Conservation (phyloP, 441 rosid genomes). For the Gossypium gossypioides region DNA sequence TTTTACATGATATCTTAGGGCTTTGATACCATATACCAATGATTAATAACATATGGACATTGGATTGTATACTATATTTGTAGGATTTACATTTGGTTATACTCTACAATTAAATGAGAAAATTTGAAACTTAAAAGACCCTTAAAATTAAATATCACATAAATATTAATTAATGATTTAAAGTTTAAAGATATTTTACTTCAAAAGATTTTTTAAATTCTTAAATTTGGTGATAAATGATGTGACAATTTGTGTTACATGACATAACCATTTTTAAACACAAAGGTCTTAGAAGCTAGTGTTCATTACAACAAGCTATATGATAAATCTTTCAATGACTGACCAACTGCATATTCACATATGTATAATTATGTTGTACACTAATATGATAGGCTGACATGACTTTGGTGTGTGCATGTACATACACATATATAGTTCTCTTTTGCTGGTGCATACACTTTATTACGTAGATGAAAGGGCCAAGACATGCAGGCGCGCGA, state of each 20-base stretch:
- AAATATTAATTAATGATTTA: too few species aligned
- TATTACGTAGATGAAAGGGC: slow-evolving; percentile 27
- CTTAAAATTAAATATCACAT: not conserved
- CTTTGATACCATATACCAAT: not conserved
- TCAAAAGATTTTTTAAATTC: too few species aligned
- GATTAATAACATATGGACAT: not conserved
- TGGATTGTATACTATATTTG: not conserved
- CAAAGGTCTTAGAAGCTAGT: not conserved
- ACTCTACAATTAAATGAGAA: not conserved
- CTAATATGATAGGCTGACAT: not conserved
- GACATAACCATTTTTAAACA: too few species aligned
- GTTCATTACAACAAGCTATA: not conserved
- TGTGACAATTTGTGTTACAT: too few species aligned
- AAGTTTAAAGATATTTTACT: too few species aligned
- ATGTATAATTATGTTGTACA: not conserved
- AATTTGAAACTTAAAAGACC: not conserved
- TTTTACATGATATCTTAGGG: not conserved
- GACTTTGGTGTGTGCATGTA: not conserved
- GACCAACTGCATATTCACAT: not conserved
- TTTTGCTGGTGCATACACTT: slow-evolving; percentile 7
- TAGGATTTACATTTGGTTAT: not conserved
- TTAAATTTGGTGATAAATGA: too few species aligned
- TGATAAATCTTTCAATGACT: not conserved
- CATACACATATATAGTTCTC: not conserved
- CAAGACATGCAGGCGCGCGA: slow-evolving; percentile 30